Evolutionary conservation across 2,329 filamentous ascomycete genomes (phyloP), one percentile per base, ranked within the genome.

Genomic region (Scedosporium boydii): DNA sequence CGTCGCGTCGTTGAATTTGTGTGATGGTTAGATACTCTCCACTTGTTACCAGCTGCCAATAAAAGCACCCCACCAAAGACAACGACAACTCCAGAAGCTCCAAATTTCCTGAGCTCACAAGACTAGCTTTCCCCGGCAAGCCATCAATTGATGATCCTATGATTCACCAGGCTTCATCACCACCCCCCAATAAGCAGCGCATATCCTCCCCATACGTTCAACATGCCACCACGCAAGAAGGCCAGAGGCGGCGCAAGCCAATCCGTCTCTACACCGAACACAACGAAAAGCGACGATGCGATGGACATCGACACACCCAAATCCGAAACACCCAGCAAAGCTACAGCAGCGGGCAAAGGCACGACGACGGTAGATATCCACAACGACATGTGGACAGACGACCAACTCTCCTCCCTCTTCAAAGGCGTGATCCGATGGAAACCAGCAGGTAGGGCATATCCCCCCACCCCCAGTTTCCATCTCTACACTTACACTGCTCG

Each of bases 341-440:
- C 53, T n/a, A 26, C 60, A n/a, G 23, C 16, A 1, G 6, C 51
- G 18, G 18, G 16, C 38, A 58, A 51, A 23, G 38, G n/a, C n/a
- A 53, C 53, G 10, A 23, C 60, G 6, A 23, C 59, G 18, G 21
- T 61, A 26, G 59, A 61, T 48, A 61, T 61, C 18, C 27, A 55
- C 59, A 61, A 56, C 21, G 60, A 62, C 53, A 57, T 58, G 55
- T 99, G 95, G 95, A 97, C 92, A 3, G 93, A 96, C 70, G 93
- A 97, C 70, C 95, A 99, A 74, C 89, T 96, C 67, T 92, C 91
- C 1, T 93, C 91, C 48, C 81, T 99, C 0, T 91, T 96, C 77
- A 97, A 97, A 72, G 91, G 87, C 60, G 88, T 98, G 67, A 93
- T 98, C 66, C 84, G 87, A 71, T 96, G 90, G 89, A 99, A 99